Conservation (phyloP, 2,329 filamentous ascomycete genomes). For the Paraphaeosphaeria minitans region DNA sequence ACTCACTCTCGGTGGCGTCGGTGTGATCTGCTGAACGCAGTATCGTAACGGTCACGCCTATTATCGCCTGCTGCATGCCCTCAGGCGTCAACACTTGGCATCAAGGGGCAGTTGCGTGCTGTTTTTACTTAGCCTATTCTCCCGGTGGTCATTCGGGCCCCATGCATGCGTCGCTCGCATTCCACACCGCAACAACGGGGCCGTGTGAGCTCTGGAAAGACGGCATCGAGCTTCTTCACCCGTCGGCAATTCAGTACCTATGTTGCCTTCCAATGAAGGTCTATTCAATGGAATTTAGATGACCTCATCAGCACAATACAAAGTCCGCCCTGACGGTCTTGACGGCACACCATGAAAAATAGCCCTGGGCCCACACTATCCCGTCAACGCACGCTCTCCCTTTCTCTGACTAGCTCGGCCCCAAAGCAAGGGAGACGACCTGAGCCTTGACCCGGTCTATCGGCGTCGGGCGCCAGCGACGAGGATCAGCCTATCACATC, state of each 20-base stretch:
- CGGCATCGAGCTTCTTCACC: neutral
- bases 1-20: constrained; percentile 8
- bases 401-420: constrained; percentile 7
- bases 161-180: neutral
- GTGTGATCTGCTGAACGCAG: constrained; percentile 5
- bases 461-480: constrained; percentile 5
- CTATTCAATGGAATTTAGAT: neutral
- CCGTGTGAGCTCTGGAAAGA: neutral
- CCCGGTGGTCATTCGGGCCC: constrained; percentile 5
- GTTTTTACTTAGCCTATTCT: constrained; percentile 1
- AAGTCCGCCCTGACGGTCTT: neutral
- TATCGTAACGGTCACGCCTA: constrained; percentile 7
- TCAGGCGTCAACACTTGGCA: constrained; percentile 8
- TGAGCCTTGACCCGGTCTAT: constrained; percentile 2
- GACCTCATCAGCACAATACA: neutral
- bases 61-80: neutral
- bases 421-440: constrained; percentile 11
- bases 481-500: constrained; percentile 6
- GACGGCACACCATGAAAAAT: neutral
- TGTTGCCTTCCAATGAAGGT: neutral
- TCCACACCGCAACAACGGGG: neutral
- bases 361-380: neutral
- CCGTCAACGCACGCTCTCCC: neutral
- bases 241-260: neutral
- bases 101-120: constrained; percentile 6